These are phyloP conservation scores for Komagataea norvegica DNA, from an alignment of 1,139 yeast species.

Conservation along the genomic window DNA sequence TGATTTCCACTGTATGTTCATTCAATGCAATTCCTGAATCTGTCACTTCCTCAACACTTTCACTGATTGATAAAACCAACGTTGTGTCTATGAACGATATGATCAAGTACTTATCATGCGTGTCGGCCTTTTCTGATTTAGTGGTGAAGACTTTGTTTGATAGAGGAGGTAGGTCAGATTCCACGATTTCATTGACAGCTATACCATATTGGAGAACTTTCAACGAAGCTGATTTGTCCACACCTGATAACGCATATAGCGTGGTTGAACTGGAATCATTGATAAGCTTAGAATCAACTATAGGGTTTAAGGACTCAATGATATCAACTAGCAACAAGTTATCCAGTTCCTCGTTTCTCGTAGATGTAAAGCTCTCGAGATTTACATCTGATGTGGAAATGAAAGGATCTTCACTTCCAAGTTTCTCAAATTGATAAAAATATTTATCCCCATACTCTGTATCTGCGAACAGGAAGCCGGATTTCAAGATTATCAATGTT, in stretches of 20 bases:
- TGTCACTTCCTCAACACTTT: slow-evolving; percentile 69
- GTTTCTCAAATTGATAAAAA: slow-evolving; percentile 70
- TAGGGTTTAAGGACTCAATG: slow-evolving; percentile 52
- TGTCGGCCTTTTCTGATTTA: slow-evolving; percentile 37
- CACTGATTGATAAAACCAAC: slow-evolving; percentile 71
- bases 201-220: slow-evolving; percentile 56
- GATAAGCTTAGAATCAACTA: slow-evolving; percentile 45
- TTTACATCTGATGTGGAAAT: slow-evolving; percentile 32
- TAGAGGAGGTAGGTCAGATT: slow-evolving; percentile 64
- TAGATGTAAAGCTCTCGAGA: slow-evolving; percentile 28
- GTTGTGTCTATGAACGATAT: slow-evolving; percentile 67
- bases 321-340: slow-evolving; percentile 59
- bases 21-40: slow-evolving; percentile 56
- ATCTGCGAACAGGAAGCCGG: slow-evolving; percentile 74
- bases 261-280: slow-evolving; percentile 33
- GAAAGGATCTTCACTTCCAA: slow-evolving; percentile 52
- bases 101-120: slow-evolving; percentile 63
- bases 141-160: slow-evolving; percentile 64
- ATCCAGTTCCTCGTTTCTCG: slow-evolving; percentile 36
- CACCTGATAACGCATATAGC: slow-evolving; percentile 29
- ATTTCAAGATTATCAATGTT: slow-evolving; percentile 55
- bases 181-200: slow-evolving; percentile 56
- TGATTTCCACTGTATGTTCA: slow-evolving; percentile 63
- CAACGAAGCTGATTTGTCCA: slow-evolving; percentile 34
- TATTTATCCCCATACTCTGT: slow-evolving; percentile 57